These are phyloP conservation scores for Paralagenidium karlingii DNA, from an alignment of 352 stramenopile genomes.

Conservation along the genomic window DNA sequence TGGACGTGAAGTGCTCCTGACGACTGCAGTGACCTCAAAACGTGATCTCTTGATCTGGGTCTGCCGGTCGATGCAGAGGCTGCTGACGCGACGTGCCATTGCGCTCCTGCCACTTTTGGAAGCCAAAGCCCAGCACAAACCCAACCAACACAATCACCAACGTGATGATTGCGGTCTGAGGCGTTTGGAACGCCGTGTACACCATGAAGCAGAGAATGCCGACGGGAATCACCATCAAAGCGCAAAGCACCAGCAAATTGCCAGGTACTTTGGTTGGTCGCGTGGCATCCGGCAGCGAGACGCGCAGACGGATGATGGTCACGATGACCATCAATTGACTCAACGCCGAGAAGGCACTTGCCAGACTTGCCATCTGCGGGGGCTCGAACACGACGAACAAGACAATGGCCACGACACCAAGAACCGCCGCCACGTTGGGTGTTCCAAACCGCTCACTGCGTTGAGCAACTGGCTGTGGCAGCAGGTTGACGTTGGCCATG, in stretches of 20 bases:
- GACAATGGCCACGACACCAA: too few species aligned
- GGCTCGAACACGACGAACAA: too few species aligned
- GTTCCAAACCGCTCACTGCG: conserved; percentile 15
- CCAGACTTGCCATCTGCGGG: conserved; percentile 57
- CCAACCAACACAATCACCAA: not conserved
- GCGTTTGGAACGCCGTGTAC: not conserved
- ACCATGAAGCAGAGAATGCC: conserved; percentile 26
- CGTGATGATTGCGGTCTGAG: not conserved
- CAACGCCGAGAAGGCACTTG: conserved; percentile 79
- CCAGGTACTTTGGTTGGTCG: conserved; percentile 46
- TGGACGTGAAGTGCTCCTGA: too few species aligned
- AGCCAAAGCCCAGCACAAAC: not conserved
- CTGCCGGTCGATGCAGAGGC: too few species aligned
- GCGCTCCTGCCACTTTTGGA: too few species aligned
- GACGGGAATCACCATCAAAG: conserved; percentile 19
- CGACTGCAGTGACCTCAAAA: too few species aligned
- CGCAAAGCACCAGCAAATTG: conserved; percentile 16
- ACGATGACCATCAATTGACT: conserved; percentile 83
- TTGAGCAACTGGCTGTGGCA: conserved; percentile 69
- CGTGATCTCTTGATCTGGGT: too few species aligned
- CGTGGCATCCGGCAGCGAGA: conserved; percentile 49
- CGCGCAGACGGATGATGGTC: conserved; percentile 80
- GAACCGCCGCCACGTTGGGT: conserved; percentile 20
- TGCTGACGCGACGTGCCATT: too few species aligned
- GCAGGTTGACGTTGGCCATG: conserved; percentile 72